Evolutionary conservation across 2,329 filamentous ascomycete genomes (phyloP).

Genomic region (Clonostachys rosea): DNA sequence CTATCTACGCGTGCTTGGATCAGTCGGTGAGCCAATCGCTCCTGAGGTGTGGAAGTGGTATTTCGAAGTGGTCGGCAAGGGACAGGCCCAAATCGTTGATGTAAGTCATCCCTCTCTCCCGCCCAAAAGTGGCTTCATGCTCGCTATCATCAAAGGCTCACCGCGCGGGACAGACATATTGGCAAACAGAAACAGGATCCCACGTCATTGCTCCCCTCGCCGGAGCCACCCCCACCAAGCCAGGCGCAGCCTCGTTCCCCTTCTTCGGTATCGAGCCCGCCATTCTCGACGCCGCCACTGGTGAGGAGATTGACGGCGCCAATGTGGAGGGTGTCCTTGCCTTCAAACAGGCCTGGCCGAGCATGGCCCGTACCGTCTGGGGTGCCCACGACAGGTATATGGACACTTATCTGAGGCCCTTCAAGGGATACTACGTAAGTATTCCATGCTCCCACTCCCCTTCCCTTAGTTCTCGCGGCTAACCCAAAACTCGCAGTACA

Average conservation of each 20-base stretch:
- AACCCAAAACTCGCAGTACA: constrained; percentile 53
- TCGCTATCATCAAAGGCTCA: background rate
- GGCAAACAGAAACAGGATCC: constrained; percentile 98
- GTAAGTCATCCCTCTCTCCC: constrained; percentile 50
- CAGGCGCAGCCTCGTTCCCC: constrained; percentile 88
- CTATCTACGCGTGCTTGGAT: constrained; percentile 86
- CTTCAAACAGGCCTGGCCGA: constrained; percentile 97
- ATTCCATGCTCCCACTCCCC: too few species aligned
- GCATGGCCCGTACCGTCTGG: constrained; percentile 97
- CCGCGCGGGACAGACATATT: constrained; percentile 71
- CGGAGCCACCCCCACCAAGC: constrained; percentile 93
- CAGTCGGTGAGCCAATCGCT: constrained; percentile 97
- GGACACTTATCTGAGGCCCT: constrained; percentile 97
- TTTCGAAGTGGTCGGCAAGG: constrained; percentile 89
- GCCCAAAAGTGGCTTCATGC: background rate
- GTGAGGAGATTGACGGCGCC: constrained; percentile 89
- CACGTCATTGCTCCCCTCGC: constrained; percentile 92
- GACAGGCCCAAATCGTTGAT: constrained; percentile 89
- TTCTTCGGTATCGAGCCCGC: constrained; percentile 98
- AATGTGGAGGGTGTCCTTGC: constrained; percentile 95
- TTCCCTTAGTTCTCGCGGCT: too few species aligned
- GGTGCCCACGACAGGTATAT: constrained; percentile 97
- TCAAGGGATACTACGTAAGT: constrained; percentile 94
- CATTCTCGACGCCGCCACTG: constrained; percentile 94
- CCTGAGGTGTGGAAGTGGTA: constrained; percentile 99